Percentiles rank a stretch among this genome's conserved stretches.
Conservation (phyloP, 192 early-diverging fungal species). For the Backusella westeae region DNA sequence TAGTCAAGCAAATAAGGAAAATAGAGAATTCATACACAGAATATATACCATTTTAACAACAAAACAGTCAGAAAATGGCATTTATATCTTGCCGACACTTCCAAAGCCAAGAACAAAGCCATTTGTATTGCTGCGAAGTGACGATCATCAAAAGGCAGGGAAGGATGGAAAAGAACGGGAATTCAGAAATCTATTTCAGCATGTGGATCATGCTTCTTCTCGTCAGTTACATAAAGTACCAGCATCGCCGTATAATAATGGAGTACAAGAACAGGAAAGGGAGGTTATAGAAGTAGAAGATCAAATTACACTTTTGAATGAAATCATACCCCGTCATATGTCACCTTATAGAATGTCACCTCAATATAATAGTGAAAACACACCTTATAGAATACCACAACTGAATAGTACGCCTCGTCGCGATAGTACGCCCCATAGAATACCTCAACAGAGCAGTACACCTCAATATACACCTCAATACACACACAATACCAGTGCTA, state of each 20-base stretch:
- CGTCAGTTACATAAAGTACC: not conserved
- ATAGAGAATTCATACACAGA: not conserved
- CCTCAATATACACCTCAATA: not conserved
- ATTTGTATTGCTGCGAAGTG: not conserved
- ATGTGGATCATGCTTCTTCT: not conserved
- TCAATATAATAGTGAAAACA: no score
- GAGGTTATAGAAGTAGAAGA: not conserved
- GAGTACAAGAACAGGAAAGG: no score
- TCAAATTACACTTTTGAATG: not conserved
- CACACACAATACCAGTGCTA: not conserved
- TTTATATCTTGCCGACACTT: not conserved
- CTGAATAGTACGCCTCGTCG: no score
- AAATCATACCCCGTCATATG: not conserved
- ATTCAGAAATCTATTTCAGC: not conserved
- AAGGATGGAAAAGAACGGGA: not conserved
- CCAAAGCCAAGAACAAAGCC: not conserved
- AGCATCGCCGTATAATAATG: not conserved
- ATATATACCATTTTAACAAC: not conserved
- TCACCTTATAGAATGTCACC: not conserved
- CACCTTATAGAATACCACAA: no score
- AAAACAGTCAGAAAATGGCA: not conserved
- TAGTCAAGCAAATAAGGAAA: not conserved
- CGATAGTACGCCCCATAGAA: no score
- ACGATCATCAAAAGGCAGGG: not conserved
- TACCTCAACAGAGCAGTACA: no score